phyloP scores from a whole-genome alignment of 1,139 yeast species.

The Insectozyma bohioensis region DNA sequence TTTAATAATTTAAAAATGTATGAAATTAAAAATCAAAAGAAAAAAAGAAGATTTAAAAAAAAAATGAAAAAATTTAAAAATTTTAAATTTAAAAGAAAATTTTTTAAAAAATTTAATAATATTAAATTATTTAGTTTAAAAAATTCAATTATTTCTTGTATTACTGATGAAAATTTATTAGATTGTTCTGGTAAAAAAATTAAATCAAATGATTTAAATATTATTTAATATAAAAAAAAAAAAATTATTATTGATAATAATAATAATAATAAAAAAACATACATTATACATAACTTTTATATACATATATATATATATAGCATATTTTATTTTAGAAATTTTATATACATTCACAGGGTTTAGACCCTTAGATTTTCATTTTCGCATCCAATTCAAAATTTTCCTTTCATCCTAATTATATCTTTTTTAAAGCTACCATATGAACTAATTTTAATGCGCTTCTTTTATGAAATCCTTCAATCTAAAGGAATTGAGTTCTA shows the following conservation, averaged over 20 bases:
- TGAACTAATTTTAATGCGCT: too few relatives aligned
- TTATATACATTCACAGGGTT: too few relatives aligned
- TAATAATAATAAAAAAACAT: too few relatives aligned
- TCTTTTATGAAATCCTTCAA: too few relatives aligned
- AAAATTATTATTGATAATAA: constrained; percentile 15
- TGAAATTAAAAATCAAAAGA: neutral
- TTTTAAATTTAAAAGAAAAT: constrained; percentile 4
- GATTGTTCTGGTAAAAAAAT: constrained; percentile 13
- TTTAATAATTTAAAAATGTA: constrained; percentile 4
- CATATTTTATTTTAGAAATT: too few relatives aligned
- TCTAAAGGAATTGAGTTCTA: too few relatives aligned
- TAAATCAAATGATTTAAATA: constrained; percentile 6
- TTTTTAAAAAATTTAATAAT: constrained; percentile 8
- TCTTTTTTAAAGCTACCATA: too few relatives aligned
- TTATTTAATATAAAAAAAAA: neutral
- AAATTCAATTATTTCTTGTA: constrained; percentile 13
- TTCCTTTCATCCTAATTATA: too few relatives aligned
- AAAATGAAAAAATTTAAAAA: constrained; percentile 1
- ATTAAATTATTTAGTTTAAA: constrained; percentile 11
- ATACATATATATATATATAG: too few relatives aligned
- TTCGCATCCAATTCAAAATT: too few relatives aligned
- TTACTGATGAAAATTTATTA: constrained; percentile 12
- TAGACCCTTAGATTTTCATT: too few relatives aligned
- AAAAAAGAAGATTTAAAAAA: neutral
- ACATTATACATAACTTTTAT: too few relatives aligned